Conservation (phyloP, 2,329 filamentous ascomycete species). For the Bipolaris victoriae region DNA sequence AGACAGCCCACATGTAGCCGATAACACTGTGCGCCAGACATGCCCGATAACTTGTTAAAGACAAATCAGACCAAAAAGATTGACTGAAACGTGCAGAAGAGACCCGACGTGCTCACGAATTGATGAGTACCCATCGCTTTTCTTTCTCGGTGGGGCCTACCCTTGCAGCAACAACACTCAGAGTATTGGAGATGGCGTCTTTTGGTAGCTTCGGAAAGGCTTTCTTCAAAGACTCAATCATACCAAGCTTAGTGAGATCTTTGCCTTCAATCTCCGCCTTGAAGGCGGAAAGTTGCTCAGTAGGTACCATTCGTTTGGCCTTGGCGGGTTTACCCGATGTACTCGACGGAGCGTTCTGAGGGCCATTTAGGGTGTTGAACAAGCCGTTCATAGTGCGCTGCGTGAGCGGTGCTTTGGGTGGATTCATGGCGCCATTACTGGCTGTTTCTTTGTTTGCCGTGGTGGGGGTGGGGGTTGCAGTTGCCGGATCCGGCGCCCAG, state of each 20-base stretch:
- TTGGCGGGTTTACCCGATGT: constrained; percentile 45
- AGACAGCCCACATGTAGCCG: not conserved
- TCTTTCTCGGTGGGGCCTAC: constrained; percentile 67
- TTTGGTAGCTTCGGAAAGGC: constrained; percentile 74
- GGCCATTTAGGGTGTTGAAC: constrained; percentile 38
- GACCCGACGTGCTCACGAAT: constrained; percentile 13
- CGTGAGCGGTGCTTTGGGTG: constrained; percentile 51
- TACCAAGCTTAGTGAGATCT: constrained; percentile 73
- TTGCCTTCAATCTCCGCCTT: constrained; percentile 72
- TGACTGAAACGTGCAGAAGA: not conserved
- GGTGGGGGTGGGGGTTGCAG: constrained; percentile 13
- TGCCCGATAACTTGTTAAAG: not conserved
- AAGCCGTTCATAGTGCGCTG: constrained; percentile 47
- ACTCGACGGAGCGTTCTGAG: constrained; percentile 21
- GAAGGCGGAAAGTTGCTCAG: constrained; percentile 69
- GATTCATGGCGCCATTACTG: constrained; percentile 44
- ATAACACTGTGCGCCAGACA: not conserved
- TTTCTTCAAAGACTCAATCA: constrained; percentile 77
- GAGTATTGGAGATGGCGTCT: constrained; percentile 72
- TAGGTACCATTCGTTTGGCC: constrained; percentile 59
- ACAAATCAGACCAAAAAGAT: not conserved
- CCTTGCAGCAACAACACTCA: constrained; percentile 69
- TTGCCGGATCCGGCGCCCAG: constrained; percentile 62
- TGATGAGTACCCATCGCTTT: constrained; percentile 64
- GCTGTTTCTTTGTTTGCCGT: constrained; percentile 23